phyloP scores from a whole-genome alignment of 306 rosid genomes.

The Fragaria iinumae region DNA sequence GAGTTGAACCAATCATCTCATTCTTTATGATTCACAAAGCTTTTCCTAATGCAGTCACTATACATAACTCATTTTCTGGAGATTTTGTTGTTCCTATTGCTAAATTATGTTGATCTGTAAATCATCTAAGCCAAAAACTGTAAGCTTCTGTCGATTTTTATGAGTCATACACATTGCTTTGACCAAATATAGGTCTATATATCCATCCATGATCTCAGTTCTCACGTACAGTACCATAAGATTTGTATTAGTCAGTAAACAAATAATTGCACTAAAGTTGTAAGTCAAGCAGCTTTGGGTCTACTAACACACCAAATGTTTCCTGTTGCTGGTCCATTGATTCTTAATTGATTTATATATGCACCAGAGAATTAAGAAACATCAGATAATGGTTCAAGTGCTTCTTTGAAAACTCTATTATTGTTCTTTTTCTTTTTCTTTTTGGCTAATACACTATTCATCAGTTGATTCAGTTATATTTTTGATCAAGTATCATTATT shows the following conservation, averaged over 20 bases:
- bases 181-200: conserved; percentile 1
- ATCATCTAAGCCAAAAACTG: neutral
- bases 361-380: neutral
- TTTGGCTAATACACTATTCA: neutral
- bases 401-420: neutral
- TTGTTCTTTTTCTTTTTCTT: neutral
- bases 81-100: neutral
- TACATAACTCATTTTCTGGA: neutral
- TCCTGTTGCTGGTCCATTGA: conserved; percentile 4
- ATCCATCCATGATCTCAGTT: neutral
- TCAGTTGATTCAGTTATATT: neutral
- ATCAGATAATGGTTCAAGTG: conserved; percentile 3
- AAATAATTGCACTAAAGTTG: neutral
- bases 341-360: neutral
- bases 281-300: neutral
- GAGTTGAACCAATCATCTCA: conserved; percentile 19
- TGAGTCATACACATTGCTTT: neutral
- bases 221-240: neutral
- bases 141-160: neutral
- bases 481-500: neutral
- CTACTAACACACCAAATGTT: neutral
- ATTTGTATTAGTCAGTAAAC: neutral
- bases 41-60: neutral
- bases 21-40: conserved; percentile 5
- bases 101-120: neutral